Base-by-base conservation (phyloP, 2,329 filamentous ascomycete genomes). In the Kalaharituber pfeilii region DNA sequence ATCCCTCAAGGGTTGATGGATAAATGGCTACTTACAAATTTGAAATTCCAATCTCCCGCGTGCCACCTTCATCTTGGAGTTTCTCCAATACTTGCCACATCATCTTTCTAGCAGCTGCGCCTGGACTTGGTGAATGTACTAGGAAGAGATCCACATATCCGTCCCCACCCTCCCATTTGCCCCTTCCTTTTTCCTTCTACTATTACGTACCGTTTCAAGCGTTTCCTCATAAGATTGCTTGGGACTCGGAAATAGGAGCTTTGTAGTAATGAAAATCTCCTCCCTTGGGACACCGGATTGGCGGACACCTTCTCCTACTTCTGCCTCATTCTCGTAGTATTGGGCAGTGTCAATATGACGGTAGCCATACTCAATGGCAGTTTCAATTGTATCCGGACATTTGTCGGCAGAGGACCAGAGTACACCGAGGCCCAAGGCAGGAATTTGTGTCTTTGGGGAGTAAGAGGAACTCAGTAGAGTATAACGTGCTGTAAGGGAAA, bases 221-320 rank as follows among this genome's bases (percentile, higher is more conserved):
- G 75, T 79, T 24, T 72, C 71, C 5, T 82, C 77, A 2, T n/a
- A n/a, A n/a, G n/a, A 72, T 67, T 33, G 30, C 51, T 74, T 75
- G 3, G 71, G 72, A 1, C 69, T 72, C 25, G 67, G 70, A 9
- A 18, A 26, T 27, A 81, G 69, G 54, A 86, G 78, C 68, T 87
- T 87, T 56, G 79, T 82, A 0, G 82, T 85, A 36, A 86, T 67
- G 66, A 81, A 86, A 50, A 86, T 63, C 7, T 83, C 72, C 15
- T 72, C 68, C 29, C 79, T 74, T 4, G 72, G 68, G 4, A 85
- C 58, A 0, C 72, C 72, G 2, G 76, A 79, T 54, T 74, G 65
- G 24, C 69, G 69, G n/a, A 85, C 67, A 1, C 82, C 81, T 52
- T 75, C 69, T 3, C 81, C 79, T 49, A 86, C 81, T 64, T 81